These are phyloP conservation scores for Tetrahymena thermophila DNA, from an alignment of 73 alveolate species.

Conservation along the genomic window DNA sequence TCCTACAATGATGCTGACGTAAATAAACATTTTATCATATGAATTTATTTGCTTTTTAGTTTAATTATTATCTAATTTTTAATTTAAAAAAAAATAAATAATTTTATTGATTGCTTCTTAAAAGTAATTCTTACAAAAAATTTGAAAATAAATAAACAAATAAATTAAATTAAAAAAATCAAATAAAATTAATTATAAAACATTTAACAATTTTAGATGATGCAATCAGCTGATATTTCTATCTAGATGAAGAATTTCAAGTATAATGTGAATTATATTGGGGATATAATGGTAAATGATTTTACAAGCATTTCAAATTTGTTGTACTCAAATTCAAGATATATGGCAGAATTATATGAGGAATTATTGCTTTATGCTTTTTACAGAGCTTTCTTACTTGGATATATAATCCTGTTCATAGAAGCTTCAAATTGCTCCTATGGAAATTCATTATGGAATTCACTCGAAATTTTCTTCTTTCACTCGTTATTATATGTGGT, in stretches of 20 bases:
- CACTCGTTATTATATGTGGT: background rate
- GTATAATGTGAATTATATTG: background rate
- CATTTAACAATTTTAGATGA: background rate
- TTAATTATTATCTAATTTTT: too few species aligned
- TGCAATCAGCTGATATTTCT: background rate
- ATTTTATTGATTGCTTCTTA: too few species aligned
- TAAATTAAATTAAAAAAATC: background rate
- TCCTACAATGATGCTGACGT: background rate
- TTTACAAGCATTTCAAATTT: background rate
- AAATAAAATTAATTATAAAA: too few species aligned
- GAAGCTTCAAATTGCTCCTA: background rate
- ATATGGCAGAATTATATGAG: background rate
- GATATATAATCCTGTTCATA: background rate
- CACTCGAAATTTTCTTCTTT: background rate
- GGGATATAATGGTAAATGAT: background rate
- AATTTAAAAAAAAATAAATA: too few species aligned
- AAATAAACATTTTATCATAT: background rate
- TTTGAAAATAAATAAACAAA: background rate
- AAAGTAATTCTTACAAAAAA: too few species aligned
- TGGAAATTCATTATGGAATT: background rate
- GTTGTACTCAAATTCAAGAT: background rate
- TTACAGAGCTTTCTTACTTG: background rate
- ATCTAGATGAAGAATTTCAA: background rate
- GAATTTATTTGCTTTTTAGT: too few species aligned
- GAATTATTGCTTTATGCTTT: background rate